Conservation (phyloP, 2,329 filamentous ascomycete genomes). For the Pseudogymnoascus sp. region DNA sequence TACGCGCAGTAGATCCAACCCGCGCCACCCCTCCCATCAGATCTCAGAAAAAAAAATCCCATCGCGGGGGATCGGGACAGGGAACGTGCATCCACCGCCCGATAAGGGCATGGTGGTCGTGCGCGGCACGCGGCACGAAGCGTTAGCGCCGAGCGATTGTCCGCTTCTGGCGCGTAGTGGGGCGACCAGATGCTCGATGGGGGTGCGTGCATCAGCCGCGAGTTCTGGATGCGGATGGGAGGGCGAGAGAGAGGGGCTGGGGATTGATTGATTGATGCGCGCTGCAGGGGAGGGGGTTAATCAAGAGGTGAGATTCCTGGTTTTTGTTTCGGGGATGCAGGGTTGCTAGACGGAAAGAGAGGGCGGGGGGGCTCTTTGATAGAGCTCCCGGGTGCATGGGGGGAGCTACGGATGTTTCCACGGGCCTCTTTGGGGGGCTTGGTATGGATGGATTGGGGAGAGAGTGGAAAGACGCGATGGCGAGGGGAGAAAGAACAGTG, state of each 20-base stretch:
- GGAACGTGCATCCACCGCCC: neutral
- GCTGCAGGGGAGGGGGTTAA: neutral
- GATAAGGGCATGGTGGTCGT: neutral
- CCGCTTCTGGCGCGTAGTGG: constrained; percentile 1
- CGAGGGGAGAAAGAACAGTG: neutral
- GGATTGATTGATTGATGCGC: neutral
- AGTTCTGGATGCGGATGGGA: neutral
- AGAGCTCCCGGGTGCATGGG: neutral
- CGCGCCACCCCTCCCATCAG: neutral
- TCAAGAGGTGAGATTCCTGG: neutral
- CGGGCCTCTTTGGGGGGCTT: neutral
- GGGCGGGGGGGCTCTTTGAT: neutral
- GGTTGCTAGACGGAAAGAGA: neutral
- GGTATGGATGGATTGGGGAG: neutral
- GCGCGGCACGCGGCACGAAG: constrained; percentile 3
- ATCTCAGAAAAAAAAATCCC: neutral
- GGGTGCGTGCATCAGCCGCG: neutral
- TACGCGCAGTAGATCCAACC: constrained; percentile 2
- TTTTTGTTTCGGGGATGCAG: neutral
- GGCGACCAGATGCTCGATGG: neutral
- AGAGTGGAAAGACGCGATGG: neutral
- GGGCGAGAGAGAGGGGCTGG: neutral
- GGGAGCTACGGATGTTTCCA: neutral
- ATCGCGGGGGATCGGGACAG: constrained; percentile 2
- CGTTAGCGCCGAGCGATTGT: neutral